Base-by-base conservation (phyloP, 495 filamentous ascomycete species). In the Aspergillus hancockii region DNA sequence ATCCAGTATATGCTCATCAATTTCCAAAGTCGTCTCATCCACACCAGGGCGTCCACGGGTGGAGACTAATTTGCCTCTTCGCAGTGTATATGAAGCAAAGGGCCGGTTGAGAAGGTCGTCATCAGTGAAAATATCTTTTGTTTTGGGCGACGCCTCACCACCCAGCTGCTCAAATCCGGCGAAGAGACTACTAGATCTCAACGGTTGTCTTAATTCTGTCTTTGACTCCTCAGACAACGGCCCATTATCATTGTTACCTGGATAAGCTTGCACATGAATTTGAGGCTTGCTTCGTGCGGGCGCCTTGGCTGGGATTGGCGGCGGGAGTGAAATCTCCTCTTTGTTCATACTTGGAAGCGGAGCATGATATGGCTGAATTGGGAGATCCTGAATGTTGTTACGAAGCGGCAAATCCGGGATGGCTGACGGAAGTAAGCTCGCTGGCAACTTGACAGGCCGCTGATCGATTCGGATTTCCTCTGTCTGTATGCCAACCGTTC, bases 191-290 rank as follows among this genome's bases (percentile, higher is more conserved):
- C 88, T 92, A 31, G 89, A 87, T 59, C 90, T 79, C 60, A 87
- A 84, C 2, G 90, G 90, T 36, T 89, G 81, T 57, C 88, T 83
- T 54, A 90, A 77, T 19, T 81, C 79, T 14, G 83, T 80, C 36
- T 74, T 79, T 7, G 68, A 68, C 52, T 86, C 80, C 49, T 74
- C 78, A 5, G 84, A 84, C 57, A 93, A 68, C 2, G 90, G 90
- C 0, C 88, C 90, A 62, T 92, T 88, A 64, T 93, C 90, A 64
- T 92, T 92, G 60, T 91, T 92, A 0, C 90, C 91, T 4, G 89
- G 88, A 67, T 93, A 93, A 8, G 82, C 80, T 63, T 93, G 85
- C 34, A 81, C 75, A 5, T 81, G 81, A 31, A 83, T 83, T 13
- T 52, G 13, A 61, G 46, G 41, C 41, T 68, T 69, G 41, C 21